Evolutionary conservation across 2,329 filamentous ascomycete genomes (phyloP), one percentile per base, ranked within the genome.

Genomic region (Neonectria magnoliae): DNA sequence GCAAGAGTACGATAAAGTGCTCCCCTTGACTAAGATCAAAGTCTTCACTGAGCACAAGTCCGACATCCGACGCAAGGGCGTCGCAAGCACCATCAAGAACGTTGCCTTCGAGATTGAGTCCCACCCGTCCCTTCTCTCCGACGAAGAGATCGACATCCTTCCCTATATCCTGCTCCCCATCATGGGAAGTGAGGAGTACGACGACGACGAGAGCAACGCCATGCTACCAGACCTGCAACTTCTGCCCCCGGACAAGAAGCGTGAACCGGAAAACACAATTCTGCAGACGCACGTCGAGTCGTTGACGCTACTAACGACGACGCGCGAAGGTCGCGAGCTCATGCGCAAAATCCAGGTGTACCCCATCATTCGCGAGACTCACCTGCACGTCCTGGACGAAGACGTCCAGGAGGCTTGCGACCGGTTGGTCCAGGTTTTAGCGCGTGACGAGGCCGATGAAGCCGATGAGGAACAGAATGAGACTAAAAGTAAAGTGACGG

Each of bases 61-160:
- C 2, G 87, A 91, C 29, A 89, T 98, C 58, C 88, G 96, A 62
- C 87, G 96, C 59, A 93, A 93, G 73, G 96, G 96, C n/a, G 94
- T 98, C n/a, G 95, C 95, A 8, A 94, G 91, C 65, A 96, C 93
- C 10, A 93, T 99, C 77, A 98, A 98, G 80, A 99, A 99, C 76
- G 89, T 93, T 31, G 90, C 93, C 7, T 98, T 99, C 76, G 92
- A 97, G 73, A 81, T 95, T 6, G 80, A 87, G 3, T 87, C 91
- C 0, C 95, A 98, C 73, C 83, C 87, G 0, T 81, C 85, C 2
- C 90, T 97, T 57, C 80, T 98, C 50, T 85, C 87, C 1, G 89
- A 92, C 56, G 87, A 90, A 18, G 89, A 90, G 42, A 89, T 94
- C 54, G 91, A 97, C 72, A 86, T 98, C 16, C 81, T 98, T 5